These are phyloP conservation scores for Carex pumila DNA, from an alignment of 176 grass and related monocot species.

Conservation along the genomic window DNA sequence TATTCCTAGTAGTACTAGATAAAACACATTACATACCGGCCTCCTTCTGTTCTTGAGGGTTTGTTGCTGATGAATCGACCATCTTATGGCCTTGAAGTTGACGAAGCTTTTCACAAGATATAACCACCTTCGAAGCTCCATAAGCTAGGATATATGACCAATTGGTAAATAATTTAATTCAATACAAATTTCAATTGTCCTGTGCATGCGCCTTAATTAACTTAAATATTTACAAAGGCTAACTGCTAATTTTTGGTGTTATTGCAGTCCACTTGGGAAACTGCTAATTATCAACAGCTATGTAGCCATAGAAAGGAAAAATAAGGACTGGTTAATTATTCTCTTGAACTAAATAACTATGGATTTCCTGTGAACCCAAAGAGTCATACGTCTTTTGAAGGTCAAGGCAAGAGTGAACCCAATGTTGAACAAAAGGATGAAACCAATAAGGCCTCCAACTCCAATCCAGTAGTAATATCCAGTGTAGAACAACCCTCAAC, in stretches of 20 bases:
- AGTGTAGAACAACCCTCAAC: conserved; percentile 48
- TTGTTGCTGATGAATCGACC: not conserved
- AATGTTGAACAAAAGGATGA: conserved; percentile 50
- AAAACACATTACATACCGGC: not conserved
- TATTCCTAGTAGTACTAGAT: not conserved
- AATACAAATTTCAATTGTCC: not conserved
- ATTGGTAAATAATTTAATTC: not conserved
- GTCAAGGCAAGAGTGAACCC: conserved; percentile 53
- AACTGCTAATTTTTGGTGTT: not conserved
- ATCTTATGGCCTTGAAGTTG: conserved; percentile 13
- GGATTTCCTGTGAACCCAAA: not conserved
- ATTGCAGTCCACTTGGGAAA: not conserved
- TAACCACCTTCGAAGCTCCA: conserved; percentile 8
- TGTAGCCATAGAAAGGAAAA: not conserved
- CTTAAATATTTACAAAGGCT: not conserved
- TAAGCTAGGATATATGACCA: not conserved
- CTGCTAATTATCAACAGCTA: not conserved
- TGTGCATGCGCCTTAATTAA: not conserved
- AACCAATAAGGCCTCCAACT: conserved; percentile 55
- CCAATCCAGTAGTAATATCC: conserved; percentile 71
- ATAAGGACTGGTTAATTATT: not conserved
- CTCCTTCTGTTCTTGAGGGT: not conserved
- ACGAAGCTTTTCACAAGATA: conserved; percentile 11
- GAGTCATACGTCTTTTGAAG: conserved; percentile 47
- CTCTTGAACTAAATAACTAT: not conserved